Evolutionary conservation across 371 early-diverging fungal genomes (phyloP).

Genomic region (Mucor circinelloides): DNA sequence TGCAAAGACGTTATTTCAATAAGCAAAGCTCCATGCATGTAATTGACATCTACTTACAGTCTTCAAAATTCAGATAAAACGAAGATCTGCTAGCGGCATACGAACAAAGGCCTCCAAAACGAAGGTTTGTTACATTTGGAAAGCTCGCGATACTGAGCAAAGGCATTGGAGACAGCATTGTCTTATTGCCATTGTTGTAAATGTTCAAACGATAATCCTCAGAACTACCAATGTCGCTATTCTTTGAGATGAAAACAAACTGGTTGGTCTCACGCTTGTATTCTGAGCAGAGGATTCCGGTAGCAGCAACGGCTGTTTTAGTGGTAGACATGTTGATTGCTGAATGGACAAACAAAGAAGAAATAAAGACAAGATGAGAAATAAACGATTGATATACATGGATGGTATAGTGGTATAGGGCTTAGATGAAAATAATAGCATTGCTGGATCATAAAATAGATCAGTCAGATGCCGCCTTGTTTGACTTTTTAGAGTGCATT

Average conservation of each 20-base stretch:
- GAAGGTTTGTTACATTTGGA: background rate
- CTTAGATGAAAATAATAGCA: background rate
- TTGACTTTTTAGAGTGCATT: background rate
- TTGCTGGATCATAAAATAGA: background rate
- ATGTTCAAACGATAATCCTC: background rate
- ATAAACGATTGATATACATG: background rate
- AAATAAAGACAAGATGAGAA: background rate
- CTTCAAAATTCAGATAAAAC: constrained; percentile 5
- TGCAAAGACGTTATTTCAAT: background rate
- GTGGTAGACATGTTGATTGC: background rate
- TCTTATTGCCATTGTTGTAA: background rate
- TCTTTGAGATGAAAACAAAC: background rate
- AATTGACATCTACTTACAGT: too few species aligned
- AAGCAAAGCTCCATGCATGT: background rate
- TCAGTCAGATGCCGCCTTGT: background rate
- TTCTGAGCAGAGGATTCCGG: background rate
- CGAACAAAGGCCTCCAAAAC: constrained; percentile 6
- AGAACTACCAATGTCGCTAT: background rate
- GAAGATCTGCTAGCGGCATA: constrained; percentile 10
- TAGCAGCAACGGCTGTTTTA: background rate
- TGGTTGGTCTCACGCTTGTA: background rate
- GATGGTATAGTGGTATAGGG: background rate
- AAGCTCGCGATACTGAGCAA: background rate
- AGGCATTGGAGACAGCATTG: background rate
- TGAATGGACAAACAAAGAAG: background rate